A percentile compares a stretch with the other conserved stretches of the same genome.
These are phyloP conservation scores for Xerophyta viscosa DNA, from an alignment of 106 monocot genomes.

Conservation along the genomic window DNA sequence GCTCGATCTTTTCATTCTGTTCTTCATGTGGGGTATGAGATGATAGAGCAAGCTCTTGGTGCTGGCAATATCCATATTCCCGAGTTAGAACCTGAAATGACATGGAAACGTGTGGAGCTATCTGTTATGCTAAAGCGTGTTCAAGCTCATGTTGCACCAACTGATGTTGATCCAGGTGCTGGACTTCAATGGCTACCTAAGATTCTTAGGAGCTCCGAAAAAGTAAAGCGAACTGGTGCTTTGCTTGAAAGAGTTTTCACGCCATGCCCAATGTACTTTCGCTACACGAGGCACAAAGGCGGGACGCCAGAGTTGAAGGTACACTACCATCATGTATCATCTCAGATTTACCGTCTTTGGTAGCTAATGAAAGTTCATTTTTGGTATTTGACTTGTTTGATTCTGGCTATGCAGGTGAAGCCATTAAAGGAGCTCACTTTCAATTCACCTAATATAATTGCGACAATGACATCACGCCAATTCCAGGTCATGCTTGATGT, in stretches of 20 bases:
- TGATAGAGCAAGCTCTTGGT: conserved; percentile 75
- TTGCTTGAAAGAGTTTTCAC: conserved; percentile 96
- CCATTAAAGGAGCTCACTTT: conserved; percentile 91
- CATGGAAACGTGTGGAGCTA: conserved; percentile 77
- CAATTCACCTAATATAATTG: conserved; percentile 91
- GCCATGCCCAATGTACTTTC: conserved; percentile 97
- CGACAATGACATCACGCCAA: conserved; percentile 97
- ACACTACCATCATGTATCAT: conserved; percentile 2
- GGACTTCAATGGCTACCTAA: conserved; percentile 97
- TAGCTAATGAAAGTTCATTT: no score
- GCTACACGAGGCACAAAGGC: conserved; percentile 96
- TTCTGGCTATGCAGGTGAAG: conserved; percentile 57
- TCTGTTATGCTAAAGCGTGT: conserved; percentile 94
- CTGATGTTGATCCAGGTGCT: conserved; percentile 99
- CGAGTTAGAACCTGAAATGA: conserved; percentile 62
- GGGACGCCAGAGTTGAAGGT: conserved; percentile 94
- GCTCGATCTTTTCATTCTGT: conserved; percentile 89
- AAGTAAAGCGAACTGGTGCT: conserved; percentile 94
- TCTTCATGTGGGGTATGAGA: conserved; percentile 89
- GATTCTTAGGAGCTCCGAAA: conserved; percentile 74
- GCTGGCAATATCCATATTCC: conserved; percentile 22
- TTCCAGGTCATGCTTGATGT: conserved; percentile 99
- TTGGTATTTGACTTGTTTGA: neutral
- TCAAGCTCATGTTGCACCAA: conserved; percentile 99
- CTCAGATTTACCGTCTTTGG: no score